phyloP scores from a whole-genome alignment of 2,329 filamentous ascomycete species.

The Neodidymelliopsis sp. region DNA sequence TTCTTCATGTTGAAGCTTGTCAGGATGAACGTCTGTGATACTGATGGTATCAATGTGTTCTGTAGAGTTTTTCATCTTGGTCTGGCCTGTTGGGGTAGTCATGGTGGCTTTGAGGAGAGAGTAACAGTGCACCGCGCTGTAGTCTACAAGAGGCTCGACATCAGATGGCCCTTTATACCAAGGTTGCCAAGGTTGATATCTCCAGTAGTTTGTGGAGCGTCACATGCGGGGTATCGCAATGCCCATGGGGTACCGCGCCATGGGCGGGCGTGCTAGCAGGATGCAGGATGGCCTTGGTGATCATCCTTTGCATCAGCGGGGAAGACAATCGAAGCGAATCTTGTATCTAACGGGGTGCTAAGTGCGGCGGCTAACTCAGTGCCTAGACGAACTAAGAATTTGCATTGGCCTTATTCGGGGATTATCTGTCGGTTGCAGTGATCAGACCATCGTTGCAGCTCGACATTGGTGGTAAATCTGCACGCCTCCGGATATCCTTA shows the following conservation, averaged over 20 bases:
- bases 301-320: constrained; percentile 13
- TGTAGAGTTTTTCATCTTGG: constrained; percentile 11
- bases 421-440: background rate
- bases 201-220: constrained; percentile 5
- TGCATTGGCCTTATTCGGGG: background rate
- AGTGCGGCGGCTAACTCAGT: background rate
- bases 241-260: constrained; percentile 8
- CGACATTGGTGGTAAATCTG: constrained; percentile 20
- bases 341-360: background rate
- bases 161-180: constrained; percentile 6
- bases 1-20: constrained; percentile 23
- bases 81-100: constrained; percentile 7
- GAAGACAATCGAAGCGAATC: constrained; percentile 1
- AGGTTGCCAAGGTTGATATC: constrained; percentile 13
- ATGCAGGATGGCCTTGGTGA: constrained; percentile 13
- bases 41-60: constrained; percentile 25
- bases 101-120: constrained; percentile 3
- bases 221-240: constrained; percentile 15
- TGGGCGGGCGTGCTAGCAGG: constrained; percentile 6
- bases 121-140: background rate
- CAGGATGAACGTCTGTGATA: constrained; percentile 14
- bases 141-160: background rate
- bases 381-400: constrained; percentile 1
- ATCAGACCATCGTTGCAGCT: background rate
- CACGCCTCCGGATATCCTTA: constrained; percentile 6